Base-by-base conservation (phyloP, 2,329 filamentous ascomycete genomes). In the Alternaria gansuensis region DNA sequence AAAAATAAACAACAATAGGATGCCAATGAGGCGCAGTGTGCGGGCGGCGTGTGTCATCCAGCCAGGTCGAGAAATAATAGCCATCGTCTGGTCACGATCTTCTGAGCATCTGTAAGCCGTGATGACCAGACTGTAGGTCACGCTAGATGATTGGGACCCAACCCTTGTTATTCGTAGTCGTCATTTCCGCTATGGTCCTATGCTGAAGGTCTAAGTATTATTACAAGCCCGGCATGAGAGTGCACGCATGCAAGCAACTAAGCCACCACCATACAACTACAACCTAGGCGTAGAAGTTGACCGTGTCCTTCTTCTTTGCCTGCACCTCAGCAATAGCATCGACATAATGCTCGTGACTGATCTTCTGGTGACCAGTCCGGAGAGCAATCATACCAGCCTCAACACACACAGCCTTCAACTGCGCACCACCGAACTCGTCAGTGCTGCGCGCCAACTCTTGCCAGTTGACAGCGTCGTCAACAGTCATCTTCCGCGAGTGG, bases 361-460 rank as follows among this genome's bases (percentile, higher is more conserved):
- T 95, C 86, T 97, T 97, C 81, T 90, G 93, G 84, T 96, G 93
- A 62, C 95, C 95, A 78, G 90, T 92, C 69, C 95, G 87, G 75
- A 99, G 83, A 28, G 95, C 95, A 81, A 99, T 99, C 95, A 99
- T 99, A 77, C 95, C 95, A 51, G 95, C 95, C 82, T 99, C 95
- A 26, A 99, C 95, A 78, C 95, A 99, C 23, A 99, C 95, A 41
- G 95, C 95, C 85, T 99, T 99, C 70, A 99, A 82, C 88, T 96
- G 94, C 60, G 95, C 95, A 77, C 95, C 95, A 59, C 95, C 95
- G 77, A 99, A 99, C 81, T 99, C 95, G 77, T 99, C 95, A 17
- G 95, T 99, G 81, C 93, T 97, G 74, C 95, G 88, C 7, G 95
- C 95, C 81, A 99, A 79, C 79, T 99, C 95, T 59, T 89, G 86